Conservation (phyloP, 176 grass and related monocot species). For the Zoysia japonica region DNA sequence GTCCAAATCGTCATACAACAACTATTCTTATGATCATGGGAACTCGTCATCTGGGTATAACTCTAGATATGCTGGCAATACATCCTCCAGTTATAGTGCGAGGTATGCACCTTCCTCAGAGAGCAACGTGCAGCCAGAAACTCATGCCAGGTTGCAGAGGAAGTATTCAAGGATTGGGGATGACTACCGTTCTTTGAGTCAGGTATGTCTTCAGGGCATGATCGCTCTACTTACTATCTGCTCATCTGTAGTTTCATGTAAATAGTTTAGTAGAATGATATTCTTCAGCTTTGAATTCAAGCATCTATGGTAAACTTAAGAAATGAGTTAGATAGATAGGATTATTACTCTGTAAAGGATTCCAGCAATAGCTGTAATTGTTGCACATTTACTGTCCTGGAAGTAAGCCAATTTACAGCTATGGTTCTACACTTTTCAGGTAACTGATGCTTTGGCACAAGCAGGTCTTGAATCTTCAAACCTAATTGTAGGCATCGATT, state of each 20-base stretch:
- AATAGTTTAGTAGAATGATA: slow-evolving; percentile 10
- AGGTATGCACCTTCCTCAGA: slow-evolving; percentile 51
- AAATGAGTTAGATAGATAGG: background rate
- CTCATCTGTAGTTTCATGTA: background rate
- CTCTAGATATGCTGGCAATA: slow-evolving; percentile 50
- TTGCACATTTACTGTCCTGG: slow-evolving; percentile 14
- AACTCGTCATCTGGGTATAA: slow-evolving; percentile 42
- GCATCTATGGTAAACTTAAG: background rate
- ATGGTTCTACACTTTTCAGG: slow-evolving; percentile 49
- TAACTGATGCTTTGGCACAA: slow-evolving; percentile 82
- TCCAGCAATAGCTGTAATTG: background rate
- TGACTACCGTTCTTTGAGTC: slow-evolving; percentile 71
- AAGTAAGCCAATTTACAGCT: slow-evolving; percentile 4
- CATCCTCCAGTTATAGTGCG: slow-evolving; percentile 48
- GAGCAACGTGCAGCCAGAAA: slow-evolving; percentile 52
- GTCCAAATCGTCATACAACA: slow-evolving; percentile 42
- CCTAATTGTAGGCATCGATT: slow-evolving; percentile 93
- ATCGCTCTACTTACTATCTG: background rate
- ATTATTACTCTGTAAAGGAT: background rate
- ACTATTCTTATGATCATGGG: slow-evolving; percentile 46
- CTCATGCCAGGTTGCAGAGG: slow-evolving; percentile 52
- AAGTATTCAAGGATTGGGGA: slow-evolving; percentile 84
- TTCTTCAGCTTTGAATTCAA: slow-evolving; percentile 15
- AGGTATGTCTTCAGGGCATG: slow-evolving; percentile 50
- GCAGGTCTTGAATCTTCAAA: slow-evolving; percentile 96